Percentiles rank a stretch among this genome's conserved stretches.
phyloP scores from a whole-genome alignment of 768 basidiomycete species.

The Clathrus columnatus region DNA sequence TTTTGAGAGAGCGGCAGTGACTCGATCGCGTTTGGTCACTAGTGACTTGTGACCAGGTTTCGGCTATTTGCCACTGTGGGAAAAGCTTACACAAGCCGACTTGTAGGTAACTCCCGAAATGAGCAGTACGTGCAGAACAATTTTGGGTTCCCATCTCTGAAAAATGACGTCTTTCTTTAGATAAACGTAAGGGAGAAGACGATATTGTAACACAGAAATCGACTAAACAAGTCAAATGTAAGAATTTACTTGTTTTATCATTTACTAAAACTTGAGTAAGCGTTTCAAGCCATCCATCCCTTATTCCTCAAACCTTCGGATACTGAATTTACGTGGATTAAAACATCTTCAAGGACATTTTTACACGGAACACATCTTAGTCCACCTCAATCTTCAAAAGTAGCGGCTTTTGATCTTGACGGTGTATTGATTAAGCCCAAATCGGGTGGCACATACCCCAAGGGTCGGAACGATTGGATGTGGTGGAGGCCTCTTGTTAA shows the following conservation, averaged over 20 bases:
- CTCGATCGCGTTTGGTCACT: slow-evolving; percentile 3
- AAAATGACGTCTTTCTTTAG: not conserved
- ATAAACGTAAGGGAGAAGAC: not conserved
- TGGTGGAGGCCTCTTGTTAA: slow-evolving; percentile 72
- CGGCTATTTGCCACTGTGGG: too few species aligned
- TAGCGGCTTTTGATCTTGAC: slow-evolving; percentile 82
- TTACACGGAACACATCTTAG: slow-evolving; percentile 28
- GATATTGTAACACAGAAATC: not conserved
- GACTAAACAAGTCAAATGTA: not conserved
- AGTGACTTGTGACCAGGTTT: too few species aligned
- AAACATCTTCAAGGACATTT: slow-evolving; percentile 19
- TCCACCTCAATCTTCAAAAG: slow-evolving; percentile 41
- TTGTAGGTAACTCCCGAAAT: too few species aligned
- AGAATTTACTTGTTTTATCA: too few species aligned
- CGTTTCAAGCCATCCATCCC: not conserved
- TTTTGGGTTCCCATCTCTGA: too few species aligned
- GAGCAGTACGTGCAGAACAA: too few species aligned
- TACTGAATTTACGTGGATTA: not conserved
- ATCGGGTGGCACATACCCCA: slow-evolving; percentile 34
- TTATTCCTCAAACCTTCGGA: not conserved
- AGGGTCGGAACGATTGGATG: slow-evolving; percentile 41
- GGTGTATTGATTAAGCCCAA: slow-evolving; percentile 62
- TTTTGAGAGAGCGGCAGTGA: not conserved
- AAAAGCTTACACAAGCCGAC: too few species aligned
- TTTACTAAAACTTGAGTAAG: not conserved